Conservation (phyloP, 1,284 basidiomycete genomes). For the Inonotus hispidus region DNA sequence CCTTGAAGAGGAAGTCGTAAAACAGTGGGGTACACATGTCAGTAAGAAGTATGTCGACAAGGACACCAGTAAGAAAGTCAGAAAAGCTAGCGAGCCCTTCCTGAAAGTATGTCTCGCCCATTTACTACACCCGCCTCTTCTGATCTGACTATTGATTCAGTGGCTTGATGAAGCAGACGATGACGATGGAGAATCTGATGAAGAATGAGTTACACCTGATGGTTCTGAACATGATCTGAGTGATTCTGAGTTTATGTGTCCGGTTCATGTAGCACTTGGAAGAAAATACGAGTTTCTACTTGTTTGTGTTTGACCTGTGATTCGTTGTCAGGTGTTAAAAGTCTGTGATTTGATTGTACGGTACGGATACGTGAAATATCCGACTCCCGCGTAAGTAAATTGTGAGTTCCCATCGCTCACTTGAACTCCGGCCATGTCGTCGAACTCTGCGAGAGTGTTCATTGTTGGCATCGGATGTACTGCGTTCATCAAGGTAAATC, state of each 20-base stretch:
- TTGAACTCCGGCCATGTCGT: neutral
- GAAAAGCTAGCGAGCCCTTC: conserved; percentile 94
- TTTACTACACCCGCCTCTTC: neutral
- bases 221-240: neutral
- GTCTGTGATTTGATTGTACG: neutral
- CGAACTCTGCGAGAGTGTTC: conserved; percentile 49
- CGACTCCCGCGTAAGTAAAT: neutral
- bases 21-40: conserved; percentile 95
- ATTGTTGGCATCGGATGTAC: conserved; percentile 78
- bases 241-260: neutral
- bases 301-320: neutral
- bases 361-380: neutral
- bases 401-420: too few relatives aligned
- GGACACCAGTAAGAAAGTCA: conserved; percentile 91
- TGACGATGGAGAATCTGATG: conserved; percentile 29
- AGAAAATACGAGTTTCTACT: neutral
- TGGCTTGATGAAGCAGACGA: conserved; percentile 46
- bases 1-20: conserved; percentile 87
- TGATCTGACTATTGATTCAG: conserved; percentile 29
- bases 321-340: neutral
- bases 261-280: neutral
- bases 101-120: conserved; percentile 51
- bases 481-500: conserved; percentile 67
- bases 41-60: conserved; percentile 98
- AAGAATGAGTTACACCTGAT: conserved; percentile 3